Conservation (phyloP, 441 rosid genomes). For the Corymbia calophylla region DNA sequence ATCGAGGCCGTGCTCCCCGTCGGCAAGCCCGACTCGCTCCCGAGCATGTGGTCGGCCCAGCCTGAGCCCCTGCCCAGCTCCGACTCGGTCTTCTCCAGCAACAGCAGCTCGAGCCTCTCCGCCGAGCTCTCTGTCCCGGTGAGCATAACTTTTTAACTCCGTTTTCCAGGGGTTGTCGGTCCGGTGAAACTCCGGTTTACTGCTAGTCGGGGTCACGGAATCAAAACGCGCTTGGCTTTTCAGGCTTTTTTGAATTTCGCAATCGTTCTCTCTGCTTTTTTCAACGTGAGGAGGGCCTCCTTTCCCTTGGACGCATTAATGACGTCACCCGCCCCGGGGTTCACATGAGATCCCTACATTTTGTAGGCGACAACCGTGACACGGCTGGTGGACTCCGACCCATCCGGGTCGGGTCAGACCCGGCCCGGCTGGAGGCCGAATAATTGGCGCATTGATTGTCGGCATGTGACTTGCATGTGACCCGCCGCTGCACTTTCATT, state of each 20-base stretch:
- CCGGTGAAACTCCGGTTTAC: background rate
- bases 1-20: background rate
- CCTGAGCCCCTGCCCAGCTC: background rate
- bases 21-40: background rate
- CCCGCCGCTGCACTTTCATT: background rate
- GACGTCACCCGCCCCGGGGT: background rate
- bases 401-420: background rate
- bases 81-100: background rate
- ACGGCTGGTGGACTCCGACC: background rate
- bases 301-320: background rate
- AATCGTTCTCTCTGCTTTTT: background rate
- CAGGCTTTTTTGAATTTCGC: background rate
- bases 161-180: background rate
- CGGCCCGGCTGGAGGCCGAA: background rate
- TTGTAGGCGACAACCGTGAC: background rate
- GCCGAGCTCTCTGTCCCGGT: constrained; percentile 10
- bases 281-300: background rate
- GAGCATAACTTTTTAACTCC: background rate
- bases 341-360: background rate
- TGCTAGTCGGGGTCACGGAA: background rate
- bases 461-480: background rate
- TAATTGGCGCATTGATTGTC: constrained; percentile 3
- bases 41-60: constrained; percentile 3
- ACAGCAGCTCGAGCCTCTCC: constrained; percentile 5
- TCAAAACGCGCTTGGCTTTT: background rate